Evolutionary conservation across 805 yeast species (phyloP).

Genomic region (Yamadazyma akitaensis): DNA sequence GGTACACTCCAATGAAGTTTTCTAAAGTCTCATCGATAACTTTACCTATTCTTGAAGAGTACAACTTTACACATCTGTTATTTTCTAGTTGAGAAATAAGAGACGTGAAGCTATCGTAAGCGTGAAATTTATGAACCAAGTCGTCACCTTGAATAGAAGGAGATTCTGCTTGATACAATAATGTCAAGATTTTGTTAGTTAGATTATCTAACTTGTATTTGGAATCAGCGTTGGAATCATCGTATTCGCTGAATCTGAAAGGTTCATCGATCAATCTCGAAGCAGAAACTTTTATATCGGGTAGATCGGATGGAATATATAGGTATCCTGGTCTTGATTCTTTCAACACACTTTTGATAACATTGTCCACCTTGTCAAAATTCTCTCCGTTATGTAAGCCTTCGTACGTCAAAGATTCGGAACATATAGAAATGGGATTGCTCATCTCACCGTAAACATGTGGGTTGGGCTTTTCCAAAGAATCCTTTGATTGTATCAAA

Average conservation of each 20-base stretch:
- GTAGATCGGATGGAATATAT: constrained; percentile 71
- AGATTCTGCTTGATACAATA: constrained; percentile 47
- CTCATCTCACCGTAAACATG: constrained; percentile 64
- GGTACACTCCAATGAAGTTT: constrained; percentile 66
- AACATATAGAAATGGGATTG: constrained; percentile 49
- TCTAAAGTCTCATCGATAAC: constrained; percentile 69
- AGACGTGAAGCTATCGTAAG: constrained; percentile 41
- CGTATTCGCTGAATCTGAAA: constrained; percentile 9
- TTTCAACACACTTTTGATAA: constrained; percentile 51
- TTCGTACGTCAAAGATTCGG: constrained; percentile 34
- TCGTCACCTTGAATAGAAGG: constrained; percentile 75
- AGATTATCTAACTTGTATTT: constrained; percentile 18
- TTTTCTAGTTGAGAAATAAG: constrained; percentile 46
- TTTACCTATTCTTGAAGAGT: constrained; percentile 66
- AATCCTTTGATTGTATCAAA: constrained; percentile 50
- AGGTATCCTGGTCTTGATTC: constrained; percentile 79
- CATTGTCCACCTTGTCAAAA: constrained; percentile 58
- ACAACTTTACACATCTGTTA: constrained; percentile 35
- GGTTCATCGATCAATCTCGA: constrained; percentile 18
- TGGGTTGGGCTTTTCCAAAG: constrained; percentile 59
- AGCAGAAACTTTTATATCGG: constrained; percentile 34
- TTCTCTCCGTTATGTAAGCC: constrained; percentile 37
- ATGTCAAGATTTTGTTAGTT: constrained; percentile 40
- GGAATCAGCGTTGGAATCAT: constrained; percentile 7
- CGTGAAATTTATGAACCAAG: constrained; percentile 59